Evolutionary conservation across 1,284 basidiomycete genomes (phyloP).

Genomic region (Heterobasidion parviporum): DNA sequence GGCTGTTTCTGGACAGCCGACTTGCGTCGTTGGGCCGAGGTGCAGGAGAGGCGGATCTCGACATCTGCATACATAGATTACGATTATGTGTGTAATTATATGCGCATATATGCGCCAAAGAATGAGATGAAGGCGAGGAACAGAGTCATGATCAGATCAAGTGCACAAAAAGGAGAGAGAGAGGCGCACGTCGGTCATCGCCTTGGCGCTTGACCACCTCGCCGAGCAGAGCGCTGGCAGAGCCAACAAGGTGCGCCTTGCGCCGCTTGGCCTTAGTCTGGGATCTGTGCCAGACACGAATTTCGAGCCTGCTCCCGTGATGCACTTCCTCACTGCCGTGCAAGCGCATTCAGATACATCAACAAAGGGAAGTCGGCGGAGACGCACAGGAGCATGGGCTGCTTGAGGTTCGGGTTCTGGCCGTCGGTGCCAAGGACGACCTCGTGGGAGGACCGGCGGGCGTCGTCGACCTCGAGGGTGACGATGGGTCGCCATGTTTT

Average conservation of each 20-base stretch:
- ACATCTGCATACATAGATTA: constrained; percentile 14
- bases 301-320: constrained; percentile 32
- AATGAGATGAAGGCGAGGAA: not conserved
- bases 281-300: constrained; percentile 45
- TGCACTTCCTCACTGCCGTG: constrained; percentile 29
- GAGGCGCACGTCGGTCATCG: constrained; percentile 31
- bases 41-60: constrained; percentile 16
- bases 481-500: constrained; percentile 55
- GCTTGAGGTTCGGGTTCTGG: constrained; percentile 57
- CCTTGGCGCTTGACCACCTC: constrained; percentile 43
- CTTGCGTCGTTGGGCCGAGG: constrained; percentile 15
- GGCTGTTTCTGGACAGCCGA: constrained; percentile 19
- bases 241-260: constrained; percentile 44
- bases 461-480: constrained; percentile 41
- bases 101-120: not conserved
- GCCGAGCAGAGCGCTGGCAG: constrained; percentile 34
- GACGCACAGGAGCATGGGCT: constrained; percentile 43
- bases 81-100: not conserved
- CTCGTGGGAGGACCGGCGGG: constrained; percentile 31
- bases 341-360: not conserved
- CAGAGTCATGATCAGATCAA: not conserved
- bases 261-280: constrained; percentile 52
- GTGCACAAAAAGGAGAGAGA: not conserved
- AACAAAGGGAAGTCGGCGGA: not conserved
- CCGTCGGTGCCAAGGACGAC: constrained; percentile 54